Base-by-base conservation (phyloP, 768 basidiomycete genomes). In the Pisolithus albus region DNA sequence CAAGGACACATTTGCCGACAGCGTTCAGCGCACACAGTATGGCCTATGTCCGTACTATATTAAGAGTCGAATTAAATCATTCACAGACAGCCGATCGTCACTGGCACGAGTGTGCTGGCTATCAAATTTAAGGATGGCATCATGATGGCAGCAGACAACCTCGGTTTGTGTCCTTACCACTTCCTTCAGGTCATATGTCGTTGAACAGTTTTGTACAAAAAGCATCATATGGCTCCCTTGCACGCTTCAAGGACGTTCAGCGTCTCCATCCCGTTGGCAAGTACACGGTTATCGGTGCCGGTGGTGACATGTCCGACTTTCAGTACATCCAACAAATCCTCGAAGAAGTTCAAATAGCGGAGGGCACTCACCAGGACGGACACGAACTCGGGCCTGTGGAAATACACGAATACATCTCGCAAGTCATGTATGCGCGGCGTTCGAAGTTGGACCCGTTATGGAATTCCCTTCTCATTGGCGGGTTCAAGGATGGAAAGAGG, bases 261-360 rank as follows among this genome's bases (percentile, higher is more conserved):
- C 89, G 96, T 68, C 80, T 99, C 24, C 84, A 90, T 62, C 68
- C 87, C 4, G 83, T 96, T 32, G 93, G 94, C 7, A 71, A 78
- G 36, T 81, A 84, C 70, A 95, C 93, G 41, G 77, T 94, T 54
- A 75, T 99, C 59, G 96, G 91, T 19, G 95, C 89, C 3, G 83
- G 91, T 15, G 96, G 96, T 24, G 96, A 99, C 74, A 90, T 99
- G 85, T 88, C 88, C 61, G 96, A 99, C 72, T 98, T 92, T 71
- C 96, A 99, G 68, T 85, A 89, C 69, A 77, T 98, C 58, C 89
- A 96, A 64, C 75, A 73, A 45, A 61, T 85, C 43, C 81, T 99
- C 44, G 88, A 96, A 55, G 78, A 82, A 21, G 73, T 94, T 43
- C 78, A 86, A 40, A 75, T 83, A 56, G 81, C 86, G 34, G 93